phyloP scores from a whole-genome alignment of 2,329 filamentous ascomycete genomes.

The Aschersonia sp. region DNA sequence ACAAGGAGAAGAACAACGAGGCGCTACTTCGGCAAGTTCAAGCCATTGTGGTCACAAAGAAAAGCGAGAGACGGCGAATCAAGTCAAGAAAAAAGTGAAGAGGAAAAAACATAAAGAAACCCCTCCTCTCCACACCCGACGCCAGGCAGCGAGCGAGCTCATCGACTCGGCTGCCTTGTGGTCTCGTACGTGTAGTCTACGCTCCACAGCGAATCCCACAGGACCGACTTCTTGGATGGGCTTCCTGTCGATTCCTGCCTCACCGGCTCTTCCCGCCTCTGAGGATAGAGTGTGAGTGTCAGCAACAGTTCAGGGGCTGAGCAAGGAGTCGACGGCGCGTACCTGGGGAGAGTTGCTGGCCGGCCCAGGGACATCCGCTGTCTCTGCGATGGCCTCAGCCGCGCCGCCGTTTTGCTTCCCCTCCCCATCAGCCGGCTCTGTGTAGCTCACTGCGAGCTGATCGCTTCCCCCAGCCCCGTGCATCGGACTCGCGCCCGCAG shows the following conservation, averaged over 20 bases:
- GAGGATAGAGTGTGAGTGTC: conserved; percentile 3
- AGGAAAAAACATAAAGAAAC: background rate
- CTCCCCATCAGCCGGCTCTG: conserved; percentile 3
- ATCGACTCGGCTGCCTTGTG: conserved; percentile 10
- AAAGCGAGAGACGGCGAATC: background rate
- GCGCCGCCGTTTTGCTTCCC: background rate
- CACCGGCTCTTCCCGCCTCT: conserved; percentile 15
- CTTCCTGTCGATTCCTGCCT: conserved; percentile 25
- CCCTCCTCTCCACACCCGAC: background rate
- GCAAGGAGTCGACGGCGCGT: conserved; percentile 36
- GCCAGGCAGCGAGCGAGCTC: background rate
- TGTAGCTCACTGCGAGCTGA: conserved; percentile 8
- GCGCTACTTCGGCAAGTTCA: background rate
- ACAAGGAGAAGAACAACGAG: too few species aligned
- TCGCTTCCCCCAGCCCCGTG: conserved; percentile 14
- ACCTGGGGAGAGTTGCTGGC: conserved; percentile 28
- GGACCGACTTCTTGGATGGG: conserved; percentile 34
- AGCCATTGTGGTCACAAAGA: background rate
- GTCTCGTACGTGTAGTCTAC: conserved; percentile 42
- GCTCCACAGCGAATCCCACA: conserved; percentile 50
- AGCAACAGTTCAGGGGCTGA: conserved; percentile 25
- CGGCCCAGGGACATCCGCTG: background rate
- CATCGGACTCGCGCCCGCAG: conserved; percentile 24
- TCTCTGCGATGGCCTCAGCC: background rate
- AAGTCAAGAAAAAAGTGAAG: background rate